Evolutionary conservation across 2,329 filamentous ascomycete genomes (phyloP).

Genomic region (Boeremia exigua): DNA sequence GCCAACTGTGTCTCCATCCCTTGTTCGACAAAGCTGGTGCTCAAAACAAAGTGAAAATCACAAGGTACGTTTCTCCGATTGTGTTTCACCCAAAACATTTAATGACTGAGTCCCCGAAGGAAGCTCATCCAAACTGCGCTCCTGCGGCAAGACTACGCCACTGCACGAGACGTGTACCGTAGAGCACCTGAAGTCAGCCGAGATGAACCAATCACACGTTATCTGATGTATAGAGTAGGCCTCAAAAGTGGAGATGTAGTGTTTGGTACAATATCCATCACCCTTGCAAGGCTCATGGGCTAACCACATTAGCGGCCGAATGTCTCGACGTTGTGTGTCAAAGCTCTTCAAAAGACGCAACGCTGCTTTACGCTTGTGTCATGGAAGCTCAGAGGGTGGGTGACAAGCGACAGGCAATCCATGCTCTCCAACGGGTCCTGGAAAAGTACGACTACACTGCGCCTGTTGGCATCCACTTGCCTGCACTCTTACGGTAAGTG

Average conservation of each 20-base stretch:
- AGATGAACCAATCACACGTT: conserved; percentile 70
- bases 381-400: conserved; percentile 74
- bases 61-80: conserved; percentile 57
- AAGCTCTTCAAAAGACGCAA: conserved; percentile 60
- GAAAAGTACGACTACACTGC: conserved; percentile 59
- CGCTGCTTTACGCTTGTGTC: conserved; percentile 79
- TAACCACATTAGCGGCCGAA: conserved; percentile 57
- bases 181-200: conserved; percentile 65
- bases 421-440: conserved; percentile 66
- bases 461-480: conserved; percentile 62
- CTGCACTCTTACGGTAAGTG: conserved; percentile 68
- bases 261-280: conserved; percentile 48
- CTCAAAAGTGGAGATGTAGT: conserved; percentile 65
- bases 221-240: conserved; percentile 77
- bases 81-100: neutral
- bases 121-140: conserved; percentile 76
- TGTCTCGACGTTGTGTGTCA: conserved; percentile 68
- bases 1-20: conserved; percentile 68
- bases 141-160: conserved; percentile 60
- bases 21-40: conserved; percentile 71
- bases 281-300: neutral
- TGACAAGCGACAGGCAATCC: conserved; percentile 65
- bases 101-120: conserved; percentile 52
- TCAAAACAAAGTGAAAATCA: conserved; percentile 70
- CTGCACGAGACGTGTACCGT: conserved; percentile 62